These are phyloP conservation scores for Penicillium manginii DNA, from an alignment of 495 filamentous ascomycete genomes.

Conservation along the genomic window DNA sequence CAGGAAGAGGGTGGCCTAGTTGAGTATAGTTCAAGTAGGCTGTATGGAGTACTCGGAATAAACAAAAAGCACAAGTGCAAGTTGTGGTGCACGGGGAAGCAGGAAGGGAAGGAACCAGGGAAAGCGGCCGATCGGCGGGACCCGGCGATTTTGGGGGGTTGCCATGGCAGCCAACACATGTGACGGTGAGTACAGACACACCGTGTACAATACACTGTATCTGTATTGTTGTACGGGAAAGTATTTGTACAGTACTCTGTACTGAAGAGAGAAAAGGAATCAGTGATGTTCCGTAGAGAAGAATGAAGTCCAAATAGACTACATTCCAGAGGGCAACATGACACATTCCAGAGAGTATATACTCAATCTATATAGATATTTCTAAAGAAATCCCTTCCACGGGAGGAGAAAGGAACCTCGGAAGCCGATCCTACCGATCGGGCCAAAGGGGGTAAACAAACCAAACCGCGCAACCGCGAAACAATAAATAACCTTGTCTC, in stretches of 20 bases:
- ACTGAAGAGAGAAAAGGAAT: not conserved
- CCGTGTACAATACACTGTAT: not conserved
- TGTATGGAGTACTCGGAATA: too few species aligned
- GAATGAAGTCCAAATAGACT: not conserved
- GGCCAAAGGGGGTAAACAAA: conserved; percentile 28
- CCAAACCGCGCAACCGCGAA: conserved; percentile 7
- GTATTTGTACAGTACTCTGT: not conserved
- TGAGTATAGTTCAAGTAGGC: too few species aligned
- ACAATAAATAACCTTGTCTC: conserved; percentile 26
- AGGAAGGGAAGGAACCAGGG: not conserved
- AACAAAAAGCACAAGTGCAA: not conserved
- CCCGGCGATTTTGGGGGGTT: not conserved
- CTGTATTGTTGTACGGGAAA: too few species aligned
- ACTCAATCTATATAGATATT: not conserved
- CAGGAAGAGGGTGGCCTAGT: not conserved
- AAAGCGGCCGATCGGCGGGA: conserved; percentile 4
- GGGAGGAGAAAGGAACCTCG: conserved; percentile 16
- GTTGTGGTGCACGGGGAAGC: not conserved
- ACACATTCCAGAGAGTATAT: conserved; percentile 12
- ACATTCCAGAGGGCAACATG: not conserved
- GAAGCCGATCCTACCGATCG: conserved; percentile 21
- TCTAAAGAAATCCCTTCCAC: not conserved
- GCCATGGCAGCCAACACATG: not conserved
- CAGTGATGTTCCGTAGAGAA: not conserved
- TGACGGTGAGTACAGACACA: not conserved